Evolutionary conservation across 139 green algal genomes (phyloP), one percentile per base, ranked within the genome.

Genomic region (Chlamydomonas sphaeroides): DNA sequence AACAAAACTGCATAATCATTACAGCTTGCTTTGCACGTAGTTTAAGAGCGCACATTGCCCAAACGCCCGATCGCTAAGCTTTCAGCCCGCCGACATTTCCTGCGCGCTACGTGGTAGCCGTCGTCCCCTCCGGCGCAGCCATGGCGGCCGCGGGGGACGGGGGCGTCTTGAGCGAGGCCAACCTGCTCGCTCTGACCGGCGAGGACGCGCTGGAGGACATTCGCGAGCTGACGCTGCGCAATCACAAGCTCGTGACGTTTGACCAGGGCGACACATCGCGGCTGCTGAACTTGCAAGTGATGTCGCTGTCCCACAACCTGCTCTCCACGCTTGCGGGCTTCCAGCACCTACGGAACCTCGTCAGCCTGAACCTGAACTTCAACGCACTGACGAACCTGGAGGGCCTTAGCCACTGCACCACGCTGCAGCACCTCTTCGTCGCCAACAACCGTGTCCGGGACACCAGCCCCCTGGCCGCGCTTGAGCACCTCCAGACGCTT

Each of bases 231-330:
- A 85, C 65, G 3, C 51, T 88, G 20, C 62, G 84, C 5, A 81
- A 78, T 39, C 77, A 83, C 49, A 82, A 72, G 51, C 74, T 88
- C 21, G 48, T 78, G 32, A 65, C 65, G 3, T 75, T 84, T 33
- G 77, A 84, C 20, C 35, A 67, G 6, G 61, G 61, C 26, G 63
- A 76, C 28, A 59, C 61, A 4, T 26, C 33, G 8, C 28, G 53
- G 49, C 48, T 75, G 4, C 38, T 68, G 35, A 86, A 76, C 66
- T 42, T 89, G 36, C 39, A 73, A 20, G 74, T 72, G 1, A 79
- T 89, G 41, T 89, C 85, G 53, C 61, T 89, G 8, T 89, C 85
- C 18, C 85, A 89, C 68, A 89, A 89, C 74, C 59, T 73, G 32
- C 59, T 89, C 3, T 59, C 53, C 68, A 81, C 74, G 2, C 67